A percentile compares a stretch with the other conserved stretches of the same genome.
These are phyloP conservation scores for Tuber melanosporum DNA, from an alignment of 495 filamentous ascomycete species.

Conservation along the genomic window DNA sequence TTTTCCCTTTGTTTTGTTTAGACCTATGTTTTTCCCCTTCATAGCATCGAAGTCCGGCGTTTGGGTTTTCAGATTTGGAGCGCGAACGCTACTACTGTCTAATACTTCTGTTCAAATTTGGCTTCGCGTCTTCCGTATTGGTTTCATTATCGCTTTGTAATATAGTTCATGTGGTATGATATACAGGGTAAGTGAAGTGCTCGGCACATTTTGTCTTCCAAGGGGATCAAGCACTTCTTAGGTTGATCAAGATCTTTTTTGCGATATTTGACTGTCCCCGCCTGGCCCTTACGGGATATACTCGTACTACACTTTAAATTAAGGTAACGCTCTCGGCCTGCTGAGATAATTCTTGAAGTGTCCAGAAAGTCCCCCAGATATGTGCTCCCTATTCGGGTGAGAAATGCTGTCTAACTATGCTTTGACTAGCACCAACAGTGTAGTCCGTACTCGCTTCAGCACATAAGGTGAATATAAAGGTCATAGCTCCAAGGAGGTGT, in stretches of 20 bases:
- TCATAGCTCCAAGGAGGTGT: neutral
- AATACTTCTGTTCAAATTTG: neutral
- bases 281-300: neutral
- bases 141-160: neutral
- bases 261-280: neutral
- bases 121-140: neutral
- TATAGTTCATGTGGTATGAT: neutral
- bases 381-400: neutral
- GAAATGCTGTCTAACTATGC: neutral
- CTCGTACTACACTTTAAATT: neutral
- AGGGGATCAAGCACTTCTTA: neutral
- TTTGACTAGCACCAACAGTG: neutral
- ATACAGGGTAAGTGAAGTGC: neutral
- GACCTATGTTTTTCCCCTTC: neutral
- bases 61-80: neutral
- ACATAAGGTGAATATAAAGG: neutral
- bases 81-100: neutral
- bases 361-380: neutral
- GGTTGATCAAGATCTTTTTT: neutral
- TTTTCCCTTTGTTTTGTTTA: neutral
- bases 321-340: neutral
- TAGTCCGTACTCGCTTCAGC: neutral
- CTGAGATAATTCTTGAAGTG: neutral
- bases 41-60: neutral
- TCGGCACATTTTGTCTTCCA: neutral